Conservation (phyloP, 2,329 filamentous ascomycete species). For the Decorospora gaudefroyi region DNA sequence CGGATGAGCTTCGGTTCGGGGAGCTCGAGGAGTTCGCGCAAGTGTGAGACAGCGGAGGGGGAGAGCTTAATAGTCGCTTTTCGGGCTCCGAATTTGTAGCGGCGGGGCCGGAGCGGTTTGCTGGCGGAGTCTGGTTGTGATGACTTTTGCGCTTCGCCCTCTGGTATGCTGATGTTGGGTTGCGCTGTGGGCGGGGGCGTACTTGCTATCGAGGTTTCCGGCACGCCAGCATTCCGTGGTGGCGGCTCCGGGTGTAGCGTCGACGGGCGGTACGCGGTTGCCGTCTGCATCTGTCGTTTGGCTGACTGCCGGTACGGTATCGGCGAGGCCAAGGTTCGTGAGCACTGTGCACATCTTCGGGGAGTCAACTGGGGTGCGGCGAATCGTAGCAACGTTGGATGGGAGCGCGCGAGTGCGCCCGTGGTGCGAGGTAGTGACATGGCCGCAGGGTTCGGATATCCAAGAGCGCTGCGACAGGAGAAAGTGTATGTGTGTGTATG, state of each 20-base stretch:
- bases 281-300: slow-evolving; percentile 62
- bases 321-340: slow-evolving; percentile 53
- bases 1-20: slow-evolving; percentile 92
- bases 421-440: slow-evolving; percentile 43
- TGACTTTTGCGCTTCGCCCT: slow-evolving; percentile 68
- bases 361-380: slow-evolving; percentile 31
- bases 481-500: slow-evolving; percentile 1
- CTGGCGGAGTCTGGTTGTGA: slow-evolving; percentile 53
- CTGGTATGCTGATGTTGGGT: slow-evolving; percentile 57
- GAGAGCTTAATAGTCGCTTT: slow-evolving; percentile 93
- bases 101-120: slow-evolving; percentile 59
- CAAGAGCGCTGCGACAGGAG: slow-evolving; percentile 5
- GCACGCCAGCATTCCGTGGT: slow-evolving; percentile 61
- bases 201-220: slow-evolving; percentile 65
- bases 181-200: slow-evolving; percentile 32
- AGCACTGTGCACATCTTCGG: slow-evolving; percentile 51
- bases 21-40: slow-evolving; percentile 75
- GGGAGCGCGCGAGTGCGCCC: slow-evolving; percentile 30
- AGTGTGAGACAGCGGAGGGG: slow-evolving; percentile 75
- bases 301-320: slow-evolving; percentile 42
- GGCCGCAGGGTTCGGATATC: slow-evolving; percentile 12
- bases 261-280: slow-evolving; percentile 66
- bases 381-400: slow-evolving; percentile 31
- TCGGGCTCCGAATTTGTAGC: slow-evolving; percentile 72
- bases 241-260: slow-evolving; percentile 61